Evolutionary conservation across 2,329 filamentous ascomycete genomes (phyloP), one percentile per base, ranked within the genome.

Genomic region (Arthroderma sp.): DNA sequence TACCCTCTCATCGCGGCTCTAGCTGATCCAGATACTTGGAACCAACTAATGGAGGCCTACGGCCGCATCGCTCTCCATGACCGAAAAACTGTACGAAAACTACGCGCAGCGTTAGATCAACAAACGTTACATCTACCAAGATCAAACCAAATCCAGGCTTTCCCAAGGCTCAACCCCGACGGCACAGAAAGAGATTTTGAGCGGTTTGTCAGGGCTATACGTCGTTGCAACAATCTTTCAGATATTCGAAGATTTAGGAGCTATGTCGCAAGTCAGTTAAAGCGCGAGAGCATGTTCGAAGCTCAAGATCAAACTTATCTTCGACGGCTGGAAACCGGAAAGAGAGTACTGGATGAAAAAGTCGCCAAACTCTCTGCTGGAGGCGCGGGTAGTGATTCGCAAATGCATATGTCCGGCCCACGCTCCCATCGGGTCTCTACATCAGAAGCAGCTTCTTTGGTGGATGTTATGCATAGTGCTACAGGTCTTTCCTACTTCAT

Each of bases 401-500:
- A 39, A 30, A 29, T 43, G 7, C 43, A 28, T 6, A 9, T 38
- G 4, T 36, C 42, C 29, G 29, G 53, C 6, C 28, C 29, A 32
- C 52, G 55, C 9, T 59, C 64, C 42, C 49, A 58, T 31, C 61
- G 56, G 32, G 59, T 57, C 29, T 82, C 83, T 1, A 75, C 73
- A 38, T 68, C 88, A 34, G 81, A 87, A 51, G 83, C 83, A 53
- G 81, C 82, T 5, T 80, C 84, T 1, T 70, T 96, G 2, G 77
- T 81, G 8, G 87, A 96, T 52, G 73, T 98, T n/a, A 72, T 98
- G 47, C 83, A 88, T 53, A 87, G 93, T 61, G 78, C 91, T 2
- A 83, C 89, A 1, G 89, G 86, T 0, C 71, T 98, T 6, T 96
- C 91, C 2, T 98, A 94, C 60, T 96, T 98, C 66, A 98, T 98